Evolutionary conservation across 352 stramenopile genomes (phyloP).

Genomic region (Pythium brachiatum): DNA sequence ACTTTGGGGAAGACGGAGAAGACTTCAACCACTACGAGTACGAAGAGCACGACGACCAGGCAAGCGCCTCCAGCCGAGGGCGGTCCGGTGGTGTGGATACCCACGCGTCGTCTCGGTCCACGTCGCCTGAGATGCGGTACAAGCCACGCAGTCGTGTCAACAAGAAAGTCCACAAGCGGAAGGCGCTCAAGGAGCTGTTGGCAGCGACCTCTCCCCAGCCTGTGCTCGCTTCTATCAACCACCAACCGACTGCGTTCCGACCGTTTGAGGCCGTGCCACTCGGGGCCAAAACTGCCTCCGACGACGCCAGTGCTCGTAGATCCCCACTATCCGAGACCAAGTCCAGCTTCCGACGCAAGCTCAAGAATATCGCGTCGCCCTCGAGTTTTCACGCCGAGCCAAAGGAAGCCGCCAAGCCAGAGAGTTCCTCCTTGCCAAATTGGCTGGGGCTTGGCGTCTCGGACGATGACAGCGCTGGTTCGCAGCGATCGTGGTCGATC

Average conservation of each 20-base stretch:
- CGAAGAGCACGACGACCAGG: background rate
- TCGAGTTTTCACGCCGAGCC: background rate
- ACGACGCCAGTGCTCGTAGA: background rate
- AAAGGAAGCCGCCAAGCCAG: background rate
- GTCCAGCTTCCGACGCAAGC: background rate
- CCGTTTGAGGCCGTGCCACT: background rate
- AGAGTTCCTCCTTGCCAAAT: background rate
- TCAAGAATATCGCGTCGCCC: too few relatives aligned
- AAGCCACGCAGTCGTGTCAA: slow-evolving; percentile 1
- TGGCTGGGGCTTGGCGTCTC: slow-evolving; percentile 23
- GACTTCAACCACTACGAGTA: slow-evolving; percentile 19
- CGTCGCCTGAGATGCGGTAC: slow-evolving; percentile 9
- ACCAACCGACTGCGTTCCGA: background rate
- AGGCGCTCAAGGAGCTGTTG: slow-evolving; percentile 16
- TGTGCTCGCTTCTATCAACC: background rate
- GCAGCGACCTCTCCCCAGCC: slow-evolving; percentile 5
- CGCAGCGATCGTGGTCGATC: slow-evolving; percentile 17
- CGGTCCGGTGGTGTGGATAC: background rate
- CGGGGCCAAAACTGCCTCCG: background rate
- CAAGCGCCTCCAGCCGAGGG: background rate
- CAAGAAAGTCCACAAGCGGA: slow-evolving; percentile 12
- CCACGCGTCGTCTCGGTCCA: slow-evolving; percentile 3
- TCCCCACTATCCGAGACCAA: too few relatives aligned
- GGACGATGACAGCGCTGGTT: slow-evolving; percentile 9
- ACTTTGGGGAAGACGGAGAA: slow-evolving; percentile 12